Base-by-base conservation (phyloP, 305 asterid species). In the Fraxinus xanthoxyloides region DNA sequence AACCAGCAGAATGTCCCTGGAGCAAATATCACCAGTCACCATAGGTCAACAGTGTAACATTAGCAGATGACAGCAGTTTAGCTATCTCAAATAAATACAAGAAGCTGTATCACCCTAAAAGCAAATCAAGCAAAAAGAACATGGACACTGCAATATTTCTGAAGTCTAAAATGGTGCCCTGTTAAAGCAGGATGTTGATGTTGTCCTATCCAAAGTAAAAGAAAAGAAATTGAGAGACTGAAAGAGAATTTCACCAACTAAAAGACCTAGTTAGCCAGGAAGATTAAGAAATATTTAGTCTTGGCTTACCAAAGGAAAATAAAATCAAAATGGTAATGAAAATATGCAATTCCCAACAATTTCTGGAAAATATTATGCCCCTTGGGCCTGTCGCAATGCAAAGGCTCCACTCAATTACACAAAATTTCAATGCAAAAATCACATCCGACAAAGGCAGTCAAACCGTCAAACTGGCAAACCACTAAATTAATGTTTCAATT, bases 1-100 rank as follows among this genome's bases (percentile, higher is more conserved):
- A 88, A 79, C 98, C 99, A 85, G 99, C 98, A 65, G 98, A 91
- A 92, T 97, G 97, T 35, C 97, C 99, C 99, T 94, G 91, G 43
- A 85, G 73, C 82, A 82, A 76, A 86, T 36, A 82, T 72, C 81
- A 79, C 28, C 81, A 79, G 31, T 79, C 61, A n/a, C 76, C 61
- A 69, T 75, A 31, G 59, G 76, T 51, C 77, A 82, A 80, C 82
- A 65, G 24, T 80, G 77, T 35, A 78, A 30, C 72, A 81, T 23
- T 59, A 40, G 35, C 35, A 5, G 36, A 69, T 69, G 38, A 30
- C 0, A 12, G 38, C 75, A 31, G 38, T 69, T 69, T 65, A 26
- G 36, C 34, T 24, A 30, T 67, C 74, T 67, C 9, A 67, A 15
- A 24, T 23, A 63, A 24, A 63, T 23, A 63, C 6, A 23, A 10